Evolutionary conservation across 2,329 filamentous ascomycete species (phyloP), one percentile per base, ranked within the genome.

Genomic region (Hymenoscyphus fructigenus): DNA sequence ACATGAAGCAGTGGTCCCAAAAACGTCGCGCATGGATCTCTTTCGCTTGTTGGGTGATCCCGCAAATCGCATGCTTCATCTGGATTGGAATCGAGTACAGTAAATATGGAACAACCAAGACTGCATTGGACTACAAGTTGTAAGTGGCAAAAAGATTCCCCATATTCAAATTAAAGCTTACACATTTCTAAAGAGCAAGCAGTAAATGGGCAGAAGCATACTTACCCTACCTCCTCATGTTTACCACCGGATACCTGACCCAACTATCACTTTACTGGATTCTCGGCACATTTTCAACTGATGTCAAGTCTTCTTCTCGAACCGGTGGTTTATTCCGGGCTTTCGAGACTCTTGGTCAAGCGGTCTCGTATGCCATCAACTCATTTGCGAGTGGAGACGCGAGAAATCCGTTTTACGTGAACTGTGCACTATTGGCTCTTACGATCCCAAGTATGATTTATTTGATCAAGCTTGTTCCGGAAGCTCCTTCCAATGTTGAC

Each of bases 271-370:
- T 78, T 5, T 78, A 78, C 69, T 78, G 76, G 76, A 76, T 78
- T 23, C 68, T 78, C 15, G 76, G 75, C 34, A 76, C 73, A 3
- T 76, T 78, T 26, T 75, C 76, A 2, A 75, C 73, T 0, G 76
- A 78, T 26, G 71, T 77, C 1, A 73, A 75, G 47, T 69, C 71
- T 5, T 74, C 71, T 5, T 81, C 82, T 0, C 75, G 83, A 0
- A 79, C 77, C 0, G 81, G 83, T 2, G 80, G 81, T 1, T 71
- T 83, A 0, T 75, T 84, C 9, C 76, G 82, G 1, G 81, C 80
- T 0, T 83, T 83, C 57, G 81, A 84, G 69, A 82, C 80, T 0
- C 66, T 68, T 1, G 74, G 74, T n/a, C 74, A 76, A 60, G 72
- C 74, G 1, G 70, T 74, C 3, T 75, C 74, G 1, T 76, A 76